Base-by-base conservation (phyloP, 768 basidiomycete species). In the Coprinellus micaceus region DNA sequence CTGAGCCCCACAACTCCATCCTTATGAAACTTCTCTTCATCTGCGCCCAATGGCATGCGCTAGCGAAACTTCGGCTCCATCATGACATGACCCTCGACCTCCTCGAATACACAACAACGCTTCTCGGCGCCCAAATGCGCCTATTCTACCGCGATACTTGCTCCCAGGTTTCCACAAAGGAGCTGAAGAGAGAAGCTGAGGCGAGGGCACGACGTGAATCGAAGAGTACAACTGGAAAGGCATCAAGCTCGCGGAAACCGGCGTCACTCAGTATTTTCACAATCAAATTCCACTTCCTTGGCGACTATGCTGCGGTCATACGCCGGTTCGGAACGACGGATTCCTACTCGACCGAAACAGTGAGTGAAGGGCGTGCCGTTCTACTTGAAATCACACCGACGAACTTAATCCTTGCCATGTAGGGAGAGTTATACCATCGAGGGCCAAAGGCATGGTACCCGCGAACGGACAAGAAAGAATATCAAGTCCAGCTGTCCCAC, bases 31-130 rank as follows among this genome's bases (percentile, higher is more conserved):
- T 59, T 12, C 25, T 59, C 15, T 55, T 21, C 33, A n/a, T 30
- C n/a, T 39, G 30, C 17, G 45, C 48, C 4, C 19, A 48, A 29
- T 59, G 58, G 58, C 58, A 59, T 39, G 37, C 44, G 4, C 28
- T 59, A 3, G 58, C 58, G 15, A 59, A 59, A 48, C 58, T 59
- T 22, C 48, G 58, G 5, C 26, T 55, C 2, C 58, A 59, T 22
- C 39, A 43, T 21, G 58, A 59, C 22, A 15, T 29, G 6, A 58
- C 52, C 2, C 21, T 58, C 5, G 39, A 45, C 15, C 25, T 45
- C 6, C 44, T 58, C 7, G 52, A 58, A 4, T 22, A 17, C 10
- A 28, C 29, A n/a, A 58, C 57, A 2, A 49, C 33, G 22, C 15
- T 19, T 7, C 25, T 58, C 7, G 57, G 52, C 4, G 19, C 44